Percentiles rank a stretch among this genome's conserved stretches.
Conservation (phyloP, 257 asterid species). For the Avicennia marina region DNA sequence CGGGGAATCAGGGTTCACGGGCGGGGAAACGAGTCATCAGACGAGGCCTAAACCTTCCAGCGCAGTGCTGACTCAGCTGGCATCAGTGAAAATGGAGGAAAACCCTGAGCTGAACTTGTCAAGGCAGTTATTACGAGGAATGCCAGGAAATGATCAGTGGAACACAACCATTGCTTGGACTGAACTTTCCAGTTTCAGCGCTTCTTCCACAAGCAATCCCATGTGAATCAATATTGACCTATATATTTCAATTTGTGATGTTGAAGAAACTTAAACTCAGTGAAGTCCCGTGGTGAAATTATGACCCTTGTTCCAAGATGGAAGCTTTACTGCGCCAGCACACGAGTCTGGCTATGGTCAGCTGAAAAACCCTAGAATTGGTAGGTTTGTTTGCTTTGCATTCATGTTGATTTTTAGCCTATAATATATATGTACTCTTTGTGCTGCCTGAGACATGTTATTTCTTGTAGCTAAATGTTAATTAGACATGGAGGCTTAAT, state of each 20-base stretch:
- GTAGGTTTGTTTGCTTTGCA: background rate
- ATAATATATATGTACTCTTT: too few species aligned
- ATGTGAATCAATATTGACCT: background rate
- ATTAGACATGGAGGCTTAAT: too few species aligned
- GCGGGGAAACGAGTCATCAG: conserved; percentile 11
- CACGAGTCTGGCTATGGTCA: background rate
- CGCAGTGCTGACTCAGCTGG: conserved; percentile 36
- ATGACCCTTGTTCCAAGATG: background rate
- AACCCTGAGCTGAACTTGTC: conserved; percentile 38
- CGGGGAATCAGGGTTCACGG: background rate
- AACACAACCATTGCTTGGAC: background rate
- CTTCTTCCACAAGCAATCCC: background rate
- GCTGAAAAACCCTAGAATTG: background rate
- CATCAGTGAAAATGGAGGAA: conserved; percentile 68
- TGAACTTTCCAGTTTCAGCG: background rate
- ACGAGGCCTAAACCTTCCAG: conserved; percentile 35
- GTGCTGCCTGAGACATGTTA: too few species aligned
- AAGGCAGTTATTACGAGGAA: conserved; percentile 54
- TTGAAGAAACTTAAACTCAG: too few species aligned
- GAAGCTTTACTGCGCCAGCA: background rate
- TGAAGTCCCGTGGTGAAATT: too few species aligned
- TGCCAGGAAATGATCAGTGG: background rate
- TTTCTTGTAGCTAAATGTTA: background rate
- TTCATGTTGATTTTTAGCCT: too few species aligned
- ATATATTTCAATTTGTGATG: too few species aligned